Percentiles rank a stretch among this genome's conserved stretches.
phyloP scores from a whole-genome alignment of 805 yeast genomes.

The Yarrowia bubula region DNA sequence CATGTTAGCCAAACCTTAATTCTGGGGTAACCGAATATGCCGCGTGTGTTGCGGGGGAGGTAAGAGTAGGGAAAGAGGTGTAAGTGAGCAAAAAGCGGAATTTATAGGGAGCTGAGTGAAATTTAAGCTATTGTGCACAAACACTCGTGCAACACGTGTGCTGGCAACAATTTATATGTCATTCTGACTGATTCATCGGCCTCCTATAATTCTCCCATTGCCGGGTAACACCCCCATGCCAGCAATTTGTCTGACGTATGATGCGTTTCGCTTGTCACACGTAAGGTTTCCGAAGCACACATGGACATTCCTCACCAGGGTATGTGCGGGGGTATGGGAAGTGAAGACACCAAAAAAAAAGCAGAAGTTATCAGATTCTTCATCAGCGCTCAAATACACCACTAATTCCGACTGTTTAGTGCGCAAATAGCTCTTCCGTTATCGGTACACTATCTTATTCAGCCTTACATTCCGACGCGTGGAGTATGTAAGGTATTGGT shows the following conservation, averaged over 20 bases:
- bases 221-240: constrained; percentile 23
- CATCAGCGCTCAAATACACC: too few species aligned
- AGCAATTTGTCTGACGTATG: constrained; percentile 12
- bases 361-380: too few species aligned
- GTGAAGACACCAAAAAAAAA: background rate
- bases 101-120: too few species aligned
- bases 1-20: background rate
- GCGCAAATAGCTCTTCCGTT: too few species aligned
- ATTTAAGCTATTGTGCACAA: too few species aligned
- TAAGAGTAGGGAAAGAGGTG: background rate
- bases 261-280: constrained; percentile 16
- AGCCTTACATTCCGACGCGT: too few species aligned
- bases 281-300: background rate
- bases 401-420: too few species aligned
- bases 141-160: too few species aligned
- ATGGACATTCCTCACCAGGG: constrained; percentile 10
- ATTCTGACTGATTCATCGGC: too few species aligned
- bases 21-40: background rate
- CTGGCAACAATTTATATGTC: too few species aligned
- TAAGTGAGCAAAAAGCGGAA: background rate
- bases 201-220: background rate
- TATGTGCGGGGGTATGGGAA: background rate
- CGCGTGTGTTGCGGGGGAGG: constrained; percentile 12
- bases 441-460: too few species aligned
- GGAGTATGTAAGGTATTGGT: too few species aligned